Base-by-base conservation (phyloP, 2,329 filamentous ascomycete species). In the Colletotrichum lini region DNA sequence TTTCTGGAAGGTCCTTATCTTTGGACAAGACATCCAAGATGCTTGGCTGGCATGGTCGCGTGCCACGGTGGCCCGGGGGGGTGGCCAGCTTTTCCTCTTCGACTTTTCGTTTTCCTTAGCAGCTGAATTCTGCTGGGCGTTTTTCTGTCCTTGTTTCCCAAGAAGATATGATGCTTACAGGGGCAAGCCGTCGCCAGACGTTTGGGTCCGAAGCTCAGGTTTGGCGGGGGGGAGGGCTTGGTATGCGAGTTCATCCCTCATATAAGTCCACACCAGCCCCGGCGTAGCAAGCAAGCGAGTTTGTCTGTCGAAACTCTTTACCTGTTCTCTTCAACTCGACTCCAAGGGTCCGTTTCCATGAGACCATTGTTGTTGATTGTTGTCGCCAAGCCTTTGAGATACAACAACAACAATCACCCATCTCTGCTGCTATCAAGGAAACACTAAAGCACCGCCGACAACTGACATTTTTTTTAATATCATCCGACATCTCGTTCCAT, bases 31-130 rank as follows among this genome's bases (percentile, higher is more conserved):
- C 12, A 15, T 2, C 58, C 57, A 68, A 71, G 58, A 30, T 8
- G 26, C 68, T 71, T 71, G 64, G 68, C 58, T 35, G 45, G 30
- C 38, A 52, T 45, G n/a, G 38, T 62, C 38, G 49, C n/a, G 67
- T 61, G 67, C 35, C 49, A 42, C 1, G 7, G 8, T 21, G 42
- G 50, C 50, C 26, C 30, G 30, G 30, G 35, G 42, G 21, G 12
- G 2, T 45, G 18, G 21, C 23, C 54, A 38, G 44, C 23, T 21
- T 21, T 23, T 30, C 21, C 9, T 16, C 6, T 5, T 15, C 8
- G 21, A 12, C 5, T 38, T 38, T 4, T 45, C 23, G 5, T 3
- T 4, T 8, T 26, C 26, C 15, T 13, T 26, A 12, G n/a, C 15
- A 6, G 8, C 13, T 7, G 16, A 21, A 38, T 21, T 12, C 35